A percentile compares a stretch with the other conserved stretches of the same genome.
Conservation (phyloP, 2,329 filamentous ascomycete genomes). For the Ophiostoma angusticollis region DNA sequence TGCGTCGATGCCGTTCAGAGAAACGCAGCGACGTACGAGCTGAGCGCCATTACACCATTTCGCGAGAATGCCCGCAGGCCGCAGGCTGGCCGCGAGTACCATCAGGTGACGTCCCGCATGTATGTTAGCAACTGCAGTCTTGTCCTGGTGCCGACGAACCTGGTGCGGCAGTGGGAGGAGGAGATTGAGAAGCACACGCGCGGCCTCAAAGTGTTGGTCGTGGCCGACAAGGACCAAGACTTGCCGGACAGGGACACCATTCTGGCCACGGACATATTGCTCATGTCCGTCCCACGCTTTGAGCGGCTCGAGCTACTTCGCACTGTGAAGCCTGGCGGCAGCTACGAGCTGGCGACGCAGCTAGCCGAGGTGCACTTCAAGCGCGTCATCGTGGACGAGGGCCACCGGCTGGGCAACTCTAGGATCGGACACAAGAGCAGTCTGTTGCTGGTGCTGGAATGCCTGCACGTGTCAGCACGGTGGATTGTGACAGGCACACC, state of each 20-base stretch:
- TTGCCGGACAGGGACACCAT: slow-evolving; percentile 49
- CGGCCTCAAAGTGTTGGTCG: slow-evolving; percentile 49
- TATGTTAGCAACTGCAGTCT: slow-evolving; percentile 62
- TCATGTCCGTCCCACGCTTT: slow-evolving; percentile 65
- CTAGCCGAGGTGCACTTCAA: slow-evolving; percentile 69
- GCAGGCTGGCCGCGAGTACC: too few species aligned
- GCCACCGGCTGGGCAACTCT: slow-evolving; percentile 67
- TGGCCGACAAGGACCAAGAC: slow-evolving; percentile 36
- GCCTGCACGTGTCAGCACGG: slow-evolving; percentile 52
- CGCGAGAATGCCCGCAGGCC: background rate
- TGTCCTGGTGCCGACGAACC: slow-evolving; percentile 69
- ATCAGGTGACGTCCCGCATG: too few species aligned
- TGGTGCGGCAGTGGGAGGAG: slow-evolving; percentile 70
- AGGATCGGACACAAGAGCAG: slow-evolving; percentile 41
- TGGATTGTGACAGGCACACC: slow-evolving; percentile 92
- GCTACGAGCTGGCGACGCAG: slow-evolving; percentile 31
- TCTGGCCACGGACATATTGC: slow-evolving; percentile 56
- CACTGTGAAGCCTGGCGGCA: slow-evolving; percentile 19
- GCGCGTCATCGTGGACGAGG: slow-evolving; percentile 83
- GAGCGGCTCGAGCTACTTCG: slow-evolving; percentile 45
- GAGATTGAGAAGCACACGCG: slow-evolving; percentile 70
- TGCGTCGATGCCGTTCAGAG: slow-evolving; percentile 44
- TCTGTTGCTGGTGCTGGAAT: slow-evolving; percentile 37
- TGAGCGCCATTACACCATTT: slow-evolving; percentile 30
- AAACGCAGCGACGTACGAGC: slow-evolving; percentile 47